These are phyloP conservation scores for Trebouxia sp. DNA, from an alignment of 139 green algal genomes.

Conservation along the genomic window DNA sequence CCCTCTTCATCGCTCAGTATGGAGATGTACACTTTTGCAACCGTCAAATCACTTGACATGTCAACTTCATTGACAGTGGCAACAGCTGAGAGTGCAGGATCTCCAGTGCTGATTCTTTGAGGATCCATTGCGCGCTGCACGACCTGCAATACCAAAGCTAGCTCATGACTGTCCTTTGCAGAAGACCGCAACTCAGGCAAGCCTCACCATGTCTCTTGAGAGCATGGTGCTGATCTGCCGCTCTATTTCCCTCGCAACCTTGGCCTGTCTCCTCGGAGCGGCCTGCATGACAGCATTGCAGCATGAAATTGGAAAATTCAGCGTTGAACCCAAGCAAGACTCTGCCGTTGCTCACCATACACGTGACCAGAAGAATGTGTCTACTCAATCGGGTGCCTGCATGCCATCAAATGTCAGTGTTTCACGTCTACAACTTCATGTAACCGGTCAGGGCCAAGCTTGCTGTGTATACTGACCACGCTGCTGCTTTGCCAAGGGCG, in stretches of 20 bases:
- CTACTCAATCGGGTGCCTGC: background rate
- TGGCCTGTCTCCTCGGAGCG: conserved; percentile 79
- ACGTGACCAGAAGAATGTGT: background rate
- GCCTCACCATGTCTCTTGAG: conserved; percentile 43
- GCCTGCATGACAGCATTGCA: conserved; percentile 59
- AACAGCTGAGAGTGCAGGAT: conserved; percentile 72
- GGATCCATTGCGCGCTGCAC: conserved; percentile 78
- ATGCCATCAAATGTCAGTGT: too few relatives aligned
- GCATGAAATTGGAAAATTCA: background rate
- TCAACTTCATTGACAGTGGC: conserved; percentile 84
- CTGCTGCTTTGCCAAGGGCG: too few relatives aligned
- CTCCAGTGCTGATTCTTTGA: conserved; percentile 65
- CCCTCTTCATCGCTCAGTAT: conserved; percentile 11
- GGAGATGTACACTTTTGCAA: conserved; percentile 81
- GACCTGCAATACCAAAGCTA: conserved; percentile 49
- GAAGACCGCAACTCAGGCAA: background rate
- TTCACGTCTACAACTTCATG: too few relatives aligned
- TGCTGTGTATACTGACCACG: too few relatives aligned
- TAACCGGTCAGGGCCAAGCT: too few relatives aligned
- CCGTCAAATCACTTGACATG: conserved; percentile 85
- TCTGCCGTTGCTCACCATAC: background rate
- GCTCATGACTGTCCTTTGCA: background rate
- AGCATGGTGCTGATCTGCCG: conserved; percentile 83
- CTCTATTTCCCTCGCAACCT: conserved; percentile 87
- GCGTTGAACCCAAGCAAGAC: background rate